phyloP scores from a whole-genome alignment of 2,329 filamentous ascomycete species.

The Graphiopsis chlorocephala region DNA sequence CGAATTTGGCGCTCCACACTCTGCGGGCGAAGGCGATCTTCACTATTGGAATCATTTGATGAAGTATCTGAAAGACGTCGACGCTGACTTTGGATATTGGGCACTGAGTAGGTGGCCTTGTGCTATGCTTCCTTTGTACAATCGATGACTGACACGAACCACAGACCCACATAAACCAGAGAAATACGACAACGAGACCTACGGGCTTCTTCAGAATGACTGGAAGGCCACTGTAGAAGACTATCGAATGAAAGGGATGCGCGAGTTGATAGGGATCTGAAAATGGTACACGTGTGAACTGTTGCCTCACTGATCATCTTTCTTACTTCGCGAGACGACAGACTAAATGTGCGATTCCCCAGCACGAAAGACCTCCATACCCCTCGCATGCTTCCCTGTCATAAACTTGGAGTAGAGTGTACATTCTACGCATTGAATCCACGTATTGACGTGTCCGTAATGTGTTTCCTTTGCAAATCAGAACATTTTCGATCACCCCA shows the following conservation, averaged over 20 bases:
- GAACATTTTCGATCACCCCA: not conserved
- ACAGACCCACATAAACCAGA: slow-evolving; percentile 59
- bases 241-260: slow-evolving; percentile 25
- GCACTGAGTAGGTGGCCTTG: slow-evolving; percentile 48
- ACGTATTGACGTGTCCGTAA: not conserved
- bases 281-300: not conserved
- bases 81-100: slow-evolving; percentile 58
- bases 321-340: not conserved
- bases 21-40: slow-evolving; percentile 54
- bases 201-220: slow-evolving; percentile 61
- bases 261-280: slow-evolving; percentile 23
- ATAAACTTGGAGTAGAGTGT: not conserved
- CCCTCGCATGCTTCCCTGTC: not conserved
- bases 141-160: not conserved
- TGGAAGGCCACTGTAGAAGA: slow-evolving; percentile 52
- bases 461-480: not conserved
- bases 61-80: slow-evolving; percentile 60
- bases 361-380: not conserved
- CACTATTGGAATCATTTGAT: slow-evolving; percentile 67
- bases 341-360: not conserved
- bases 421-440: not conserved
- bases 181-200: slow-evolving; percentile 56
- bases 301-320: not conserved
- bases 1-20: slow-evolving; percentile 60
- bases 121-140: not conserved